Base-by-base conservation (phyloP, 2,329 filamentous ascomycete genomes). In the Diplodia intermedia region DNA sequence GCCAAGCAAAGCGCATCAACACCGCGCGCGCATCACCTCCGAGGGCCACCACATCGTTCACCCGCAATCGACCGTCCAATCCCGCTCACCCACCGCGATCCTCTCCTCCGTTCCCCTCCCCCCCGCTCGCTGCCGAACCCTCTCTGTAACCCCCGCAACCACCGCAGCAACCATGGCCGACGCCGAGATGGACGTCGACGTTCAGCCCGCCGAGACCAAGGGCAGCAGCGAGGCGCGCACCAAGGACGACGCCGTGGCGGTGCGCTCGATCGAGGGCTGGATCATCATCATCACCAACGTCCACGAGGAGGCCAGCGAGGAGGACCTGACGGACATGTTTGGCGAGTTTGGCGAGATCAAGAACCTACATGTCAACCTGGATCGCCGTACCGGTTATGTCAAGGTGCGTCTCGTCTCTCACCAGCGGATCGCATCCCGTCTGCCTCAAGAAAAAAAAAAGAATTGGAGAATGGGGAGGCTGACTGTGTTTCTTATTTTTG, bases 211-310 rank as follows among this genome's bases (percentile, higher is more conserved):
- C 43, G 40, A 47, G 12, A 33, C 47, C 29, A 57, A 54, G 55
- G 31, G 52, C 38, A 43, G 23, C 38, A 57, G n/a, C 57, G 88
- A 90, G 75, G 90, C 92, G 85, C 88, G 88, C 75, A 94, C 91
- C 7, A 86, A 88, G 74, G 84, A 86, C 47, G 55, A 53, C 47
- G 91, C 91, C 67, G 92, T 89, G 1, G 92, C 92, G 29, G 92
- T 95, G 69, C 91, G 92, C 74, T 93, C 90, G 67, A 94, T 95
- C 76, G 92, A 95, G 81, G 92, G 92, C 73, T 95, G 92, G 92
- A 95, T 95, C 79, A 85, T 95, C 75, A 89, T 93, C 71, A 91
- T 92, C 72, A 94, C 91, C 65, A 95, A 95, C 75, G 90, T 95
- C 40, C 92, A 95, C 82, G 92, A 95, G 77, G 92, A 95, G 79